Evolutionary conservation across 441 rosid species (phyloP).

Genomic region (Cnidoscolus chayamansa): DNA sequence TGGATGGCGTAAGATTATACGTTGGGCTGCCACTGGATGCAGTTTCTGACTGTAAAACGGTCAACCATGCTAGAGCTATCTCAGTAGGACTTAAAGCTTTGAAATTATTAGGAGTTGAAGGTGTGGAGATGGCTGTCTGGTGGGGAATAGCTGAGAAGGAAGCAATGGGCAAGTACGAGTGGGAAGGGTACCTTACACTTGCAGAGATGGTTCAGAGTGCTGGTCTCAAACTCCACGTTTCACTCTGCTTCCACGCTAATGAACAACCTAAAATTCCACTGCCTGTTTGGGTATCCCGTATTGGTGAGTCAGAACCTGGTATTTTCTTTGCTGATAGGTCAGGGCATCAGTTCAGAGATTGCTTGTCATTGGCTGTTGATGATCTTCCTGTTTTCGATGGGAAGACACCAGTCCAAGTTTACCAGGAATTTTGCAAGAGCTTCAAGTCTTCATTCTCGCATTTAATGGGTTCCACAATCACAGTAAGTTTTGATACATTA

Average conservation of each 20-base stretch:
- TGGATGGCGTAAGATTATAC: conserved; percentile 48
- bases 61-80: conserved; percentile 72
- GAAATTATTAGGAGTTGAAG: conserved; percentile 78
- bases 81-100: conserved; percentile 77
- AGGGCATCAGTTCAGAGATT: conserved; percentile 49
- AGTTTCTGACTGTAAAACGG: conserved; percentile 53
- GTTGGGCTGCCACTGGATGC: conserved; percentile 86
- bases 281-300: conserved; percentile 63
- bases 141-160: conserved; percentile 94
- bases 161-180: conserved; percentile 65
- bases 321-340: conserved; percentile 58
- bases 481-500: conserved; percentile 34
- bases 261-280: conserved; percentile 47
- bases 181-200: conserved; percentile 79
- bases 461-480: conserved; percentile 67
- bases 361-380: conserved; percentile 75
- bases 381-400: conserved; percentile 70
- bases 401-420: conserved; percentile 70
- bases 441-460: conserved; percentile 67
- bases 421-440: conserved; percentile 64
- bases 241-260: conserved; percentile 68
- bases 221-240: conserved; percentile 74
- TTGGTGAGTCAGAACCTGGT: conserved; percentile 49
- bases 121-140: conserved; percentile 85
- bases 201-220: conserved; percentile 71